phyloP scores from a whole-genome alignment of 2,329 filamentous ascomycete species.

The Tolypocladium ophioglossoides region DNA sequence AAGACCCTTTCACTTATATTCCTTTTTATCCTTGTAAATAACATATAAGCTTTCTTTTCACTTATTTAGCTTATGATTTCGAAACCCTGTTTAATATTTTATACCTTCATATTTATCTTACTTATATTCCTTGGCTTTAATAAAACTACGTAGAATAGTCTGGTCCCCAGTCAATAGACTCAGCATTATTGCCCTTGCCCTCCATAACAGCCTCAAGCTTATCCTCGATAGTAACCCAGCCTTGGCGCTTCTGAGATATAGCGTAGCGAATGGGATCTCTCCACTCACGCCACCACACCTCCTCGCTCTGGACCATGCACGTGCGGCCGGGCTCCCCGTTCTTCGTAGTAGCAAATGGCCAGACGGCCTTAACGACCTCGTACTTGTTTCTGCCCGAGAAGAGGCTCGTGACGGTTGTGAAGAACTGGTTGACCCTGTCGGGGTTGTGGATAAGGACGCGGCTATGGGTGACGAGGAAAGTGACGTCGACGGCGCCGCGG shows the following conservation, averaged over 20 bases:
- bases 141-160: constrained; percentile 13
- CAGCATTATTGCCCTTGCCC: constrained; percentile 25
- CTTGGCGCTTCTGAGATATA: constrained; percentile 30
- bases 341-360: constrained; percentile 43
- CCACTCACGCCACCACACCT: constrained; percentile 41
- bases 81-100: too few species aligned
- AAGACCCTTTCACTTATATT: too few species aligned
- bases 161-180: constrained; percentile 33
- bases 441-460: constrained; percentile 39
- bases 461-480: constrained; percentile 39
- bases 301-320: constrained; percentile 44
- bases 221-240: constrained; percentile 39
- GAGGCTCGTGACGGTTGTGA: constrained; percentile 39
- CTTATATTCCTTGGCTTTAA: too few species aligned
- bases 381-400: constrained; percentile 44
- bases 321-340: constrained; percentile 31
- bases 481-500: constrained; percentile 35
- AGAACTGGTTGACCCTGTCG: constrained; percentile 42
- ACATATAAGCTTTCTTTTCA: too few species aligned
- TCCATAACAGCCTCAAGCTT: constrained; percentile 44
- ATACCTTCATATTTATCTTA: too few species aligned
- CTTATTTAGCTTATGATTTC: too few species aligned
- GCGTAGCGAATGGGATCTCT: constrained; percentile 26
- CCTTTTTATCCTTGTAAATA: too few species aligned
- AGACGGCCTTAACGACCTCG: constrained; percentile 44